Conservation (phyloP, 306 rosid genomes). For the Cicer cuneatum region DNA sequence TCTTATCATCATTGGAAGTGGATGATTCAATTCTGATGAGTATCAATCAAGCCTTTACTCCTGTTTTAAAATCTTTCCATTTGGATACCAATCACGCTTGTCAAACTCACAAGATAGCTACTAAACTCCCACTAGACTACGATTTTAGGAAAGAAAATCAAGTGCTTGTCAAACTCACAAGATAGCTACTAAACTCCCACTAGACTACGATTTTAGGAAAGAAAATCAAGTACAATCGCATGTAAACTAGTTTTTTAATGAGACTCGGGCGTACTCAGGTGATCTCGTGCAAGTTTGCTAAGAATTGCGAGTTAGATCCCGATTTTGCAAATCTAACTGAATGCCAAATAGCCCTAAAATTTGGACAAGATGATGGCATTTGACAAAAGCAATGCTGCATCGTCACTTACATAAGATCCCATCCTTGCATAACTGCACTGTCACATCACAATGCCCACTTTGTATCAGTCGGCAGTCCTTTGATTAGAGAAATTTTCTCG, state of each 20-base stretch:
- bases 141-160: no score
- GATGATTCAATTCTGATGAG: not conserved
- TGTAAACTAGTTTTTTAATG: no score
- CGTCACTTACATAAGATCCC: not conserved
- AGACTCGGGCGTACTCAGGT: not conserved
- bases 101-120: not conserved
- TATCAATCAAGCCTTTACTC: constrained; percentile 1
- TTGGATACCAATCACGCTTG: not conserved
- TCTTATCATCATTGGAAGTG: not conserved
- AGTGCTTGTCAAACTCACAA: no score
- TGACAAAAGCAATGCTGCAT: not conserved
- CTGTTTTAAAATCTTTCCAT: not conserved
- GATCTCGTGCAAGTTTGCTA: not conserved
- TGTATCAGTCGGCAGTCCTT: no score
- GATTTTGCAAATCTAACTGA: not conserved
- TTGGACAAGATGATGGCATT: not conserved
- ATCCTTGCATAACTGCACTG: constrained; percentile 1
- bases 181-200: not conserved
- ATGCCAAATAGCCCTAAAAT: not conserved
- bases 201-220: not conserved
- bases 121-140: not conserved
- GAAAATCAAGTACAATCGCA: no score
- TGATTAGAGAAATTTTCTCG: no score
- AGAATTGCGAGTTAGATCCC: not conserved
- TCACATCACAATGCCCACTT: not conserved